Evolutionary conservation across 2,329 filamentous ascomycete genomes (phyloP).

Genomic region (Sphaerulina musiva): DNA sequence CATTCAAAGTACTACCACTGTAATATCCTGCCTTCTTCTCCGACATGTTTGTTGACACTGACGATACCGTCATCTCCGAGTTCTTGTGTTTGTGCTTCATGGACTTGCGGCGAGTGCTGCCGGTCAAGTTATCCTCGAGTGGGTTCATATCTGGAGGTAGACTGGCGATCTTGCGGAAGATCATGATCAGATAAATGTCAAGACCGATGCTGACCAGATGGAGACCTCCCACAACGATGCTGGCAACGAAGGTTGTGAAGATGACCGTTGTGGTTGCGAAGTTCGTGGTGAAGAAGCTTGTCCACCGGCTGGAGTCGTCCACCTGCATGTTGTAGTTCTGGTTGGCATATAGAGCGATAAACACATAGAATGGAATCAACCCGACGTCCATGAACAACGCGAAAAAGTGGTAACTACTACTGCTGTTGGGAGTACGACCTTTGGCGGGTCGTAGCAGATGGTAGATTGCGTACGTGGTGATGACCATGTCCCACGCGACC

Average conservation of each 20-base stretch:
- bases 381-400: conserved; percentile 65
- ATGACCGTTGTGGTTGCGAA: conserved; percentile 55
- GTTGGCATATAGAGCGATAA: conserved; percentile 50
- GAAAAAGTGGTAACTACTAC: conserved; percentile 85
- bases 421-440: conserved; percentile 67
- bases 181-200: conserved; percentile 66
- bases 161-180: conserved; percentile 73
- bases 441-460: conserved; percentile 67
- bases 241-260: conserved; percentile 58
- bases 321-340: conserved; percentile 46
- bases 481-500: conserved; percentile 68
- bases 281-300: conserved; percentile 57
- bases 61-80: conserved; percentile 43
- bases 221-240: conserved; percentile 57
- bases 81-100: conserved; percentile 67
- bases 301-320: conserved; percentile 53
- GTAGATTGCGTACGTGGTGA: conserved; percentile 69
- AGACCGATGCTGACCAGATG: conserved; percentile 65
- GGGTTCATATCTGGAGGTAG: conserved; percentile 95
- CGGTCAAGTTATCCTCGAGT: conserved; percentile 76
- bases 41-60: conserved; percentile 25
- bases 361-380: conserved; percentile 57
- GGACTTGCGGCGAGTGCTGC: conserved; percentile 45
- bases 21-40: conserved; percentile 56
- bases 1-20: conserved; percentile 41